phyloP scores from a whole-genome alignment of 495 filamentous ascomycete species.

The Podospora pseudopauciseta region DNA sequence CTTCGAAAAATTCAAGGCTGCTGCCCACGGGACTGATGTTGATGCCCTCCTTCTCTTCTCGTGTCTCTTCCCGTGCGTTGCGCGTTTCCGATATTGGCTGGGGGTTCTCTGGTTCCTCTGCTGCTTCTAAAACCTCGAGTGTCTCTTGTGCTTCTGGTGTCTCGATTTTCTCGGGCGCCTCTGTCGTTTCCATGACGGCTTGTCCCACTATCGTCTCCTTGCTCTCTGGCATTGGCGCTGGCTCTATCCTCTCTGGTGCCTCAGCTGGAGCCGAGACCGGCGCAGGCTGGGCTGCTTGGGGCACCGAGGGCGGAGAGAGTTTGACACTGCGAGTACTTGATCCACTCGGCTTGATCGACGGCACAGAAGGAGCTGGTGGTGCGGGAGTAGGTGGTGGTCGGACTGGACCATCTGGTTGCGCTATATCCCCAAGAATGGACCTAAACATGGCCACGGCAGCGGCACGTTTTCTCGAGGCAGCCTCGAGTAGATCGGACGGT shows the following conservation, averaged over 20 bases:
- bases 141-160: neutral
- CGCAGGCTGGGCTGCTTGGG: neutral
- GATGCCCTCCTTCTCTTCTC: neutral
- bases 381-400: neutral
- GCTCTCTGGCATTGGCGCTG: neutral
- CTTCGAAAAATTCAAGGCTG: conserved; percentile 24
- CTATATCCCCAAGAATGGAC: conserved; percentile 22
- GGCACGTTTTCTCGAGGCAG: conserved; percentile 7
- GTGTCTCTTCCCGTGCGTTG: neutral
- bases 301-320: neutral
- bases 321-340: neutral
- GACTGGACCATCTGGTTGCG: neutral
- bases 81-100: neutral
- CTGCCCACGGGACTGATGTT: neutral
- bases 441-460: conserved; percentile 23
- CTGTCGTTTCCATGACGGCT: neutral
- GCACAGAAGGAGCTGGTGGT: neutral
- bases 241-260: neutral
- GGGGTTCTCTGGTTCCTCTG: neutral
- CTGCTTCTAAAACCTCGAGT: neutral
- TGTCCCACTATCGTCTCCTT: neutral
- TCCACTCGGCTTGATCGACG: neutral
- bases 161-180: neutral
- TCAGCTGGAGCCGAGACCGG: neutral
- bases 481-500: conserved; percentile 7